Conservation (phyloP, 352 stramenopile genomes). For the Globisporangium nagaii region DNA sequence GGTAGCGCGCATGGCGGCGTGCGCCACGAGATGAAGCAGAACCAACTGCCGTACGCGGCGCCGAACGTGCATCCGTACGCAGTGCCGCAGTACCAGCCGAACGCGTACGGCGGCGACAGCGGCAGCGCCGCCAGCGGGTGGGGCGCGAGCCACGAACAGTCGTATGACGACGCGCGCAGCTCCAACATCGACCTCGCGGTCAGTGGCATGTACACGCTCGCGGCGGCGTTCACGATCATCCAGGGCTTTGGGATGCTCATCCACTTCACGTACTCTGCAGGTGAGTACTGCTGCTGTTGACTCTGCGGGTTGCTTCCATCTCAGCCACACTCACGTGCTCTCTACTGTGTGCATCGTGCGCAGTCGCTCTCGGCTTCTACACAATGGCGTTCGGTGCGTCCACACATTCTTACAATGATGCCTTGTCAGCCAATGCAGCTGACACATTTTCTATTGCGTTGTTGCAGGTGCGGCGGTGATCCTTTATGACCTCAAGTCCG, state of each 20-base stretch:
- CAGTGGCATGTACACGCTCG: slow-evolving; percentile 84
- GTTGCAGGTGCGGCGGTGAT: slow-evolving; percentile 56
- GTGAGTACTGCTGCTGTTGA: slow-evolving; percentile 20
- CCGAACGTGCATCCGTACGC: slow-evolving; percentile 80
- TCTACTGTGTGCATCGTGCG: slow-evolving; percentile 7
- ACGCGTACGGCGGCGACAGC: slow-evolving; percentile 41
- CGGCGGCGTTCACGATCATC: slow-evolving; percentile 73
- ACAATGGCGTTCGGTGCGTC: slow-evolving; percentile 81
- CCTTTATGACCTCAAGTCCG: slow-evolving; percentile 81
- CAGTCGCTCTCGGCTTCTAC: slow-evolving; percentile 73
- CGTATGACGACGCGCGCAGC: slow-evolving; percentile 35
- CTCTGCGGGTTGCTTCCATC: neutral
- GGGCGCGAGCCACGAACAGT: slow-evolving; percentile 29
- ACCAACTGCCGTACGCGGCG: slow-evolving; percentile 53
- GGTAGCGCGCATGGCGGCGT: slow-evolving; percentile 4
- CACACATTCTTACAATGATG: neutral
- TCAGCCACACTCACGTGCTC: neutral
- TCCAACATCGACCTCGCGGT: slow-evolving; percentile 77
- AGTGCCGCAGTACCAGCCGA: slow-evolving; percentile 71
- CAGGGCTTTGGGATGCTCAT: slow-evolving; percentile 85
- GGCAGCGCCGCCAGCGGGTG: slow-evolving; percentile 27
- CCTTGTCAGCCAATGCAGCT: neutral
- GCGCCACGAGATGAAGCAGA: slow-evolving; percentile 15
- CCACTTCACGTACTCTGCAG: slow-evolving; percentile 45
- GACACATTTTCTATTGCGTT: neutral